phyloP scores from a whole-genome alignment of 2,329 filamentous ascomycete species.

The Parafenestella ontariensis region DNA sequence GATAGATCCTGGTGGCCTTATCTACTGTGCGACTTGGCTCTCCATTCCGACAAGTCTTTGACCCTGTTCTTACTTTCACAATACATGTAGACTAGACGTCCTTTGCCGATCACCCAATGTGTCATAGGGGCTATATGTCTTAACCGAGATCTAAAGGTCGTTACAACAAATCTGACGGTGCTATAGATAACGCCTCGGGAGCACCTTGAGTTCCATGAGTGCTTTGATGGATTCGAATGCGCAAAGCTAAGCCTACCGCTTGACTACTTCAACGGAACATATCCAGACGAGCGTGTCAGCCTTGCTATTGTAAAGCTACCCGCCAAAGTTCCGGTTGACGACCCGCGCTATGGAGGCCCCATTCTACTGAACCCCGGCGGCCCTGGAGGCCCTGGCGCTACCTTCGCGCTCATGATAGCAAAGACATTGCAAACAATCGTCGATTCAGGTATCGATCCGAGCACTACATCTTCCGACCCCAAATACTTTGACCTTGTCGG shows the following conservation, averaged over 20 bases:
- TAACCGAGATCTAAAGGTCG: background rate
- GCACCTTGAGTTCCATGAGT: conserved; percentile 40
- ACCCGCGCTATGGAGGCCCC: conserved; percentile 51
- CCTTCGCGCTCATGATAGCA: conserved; percentile 35
- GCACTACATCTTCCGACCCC: conserved; percentile 19
- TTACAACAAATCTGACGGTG: conserved; percentile 17
- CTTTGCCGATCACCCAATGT: background rate
- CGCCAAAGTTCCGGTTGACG: conserved; percentile 43
- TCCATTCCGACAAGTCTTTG: too few relatives aligned
- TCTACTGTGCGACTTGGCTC: background rate
- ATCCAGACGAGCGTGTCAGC: conserved; percentile 35
- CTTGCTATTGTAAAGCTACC: conserved; percentile 43
- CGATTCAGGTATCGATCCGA: conserved; percentile 28
- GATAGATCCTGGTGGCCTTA: background rate
- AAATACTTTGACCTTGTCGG: conserved; percentile 54
- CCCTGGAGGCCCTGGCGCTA: conserved; percentile 52
- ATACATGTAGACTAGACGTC: too few relatives aligned
- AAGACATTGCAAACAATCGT: conserved; percentile 36
- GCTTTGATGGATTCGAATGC: conserved; percentile 42
- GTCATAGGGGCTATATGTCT: background rate
- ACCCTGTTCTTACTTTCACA: too few relatives aligned
- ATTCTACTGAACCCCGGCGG: conserved; percentile 55
- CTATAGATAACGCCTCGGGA: conserved; percentile 33
- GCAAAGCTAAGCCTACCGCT: conserved; percentile 45
- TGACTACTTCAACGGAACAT: conserved; percentile 48